Conservation (phyloP, 129 eudicot genomes). For the Artemisia annua region DNA sequence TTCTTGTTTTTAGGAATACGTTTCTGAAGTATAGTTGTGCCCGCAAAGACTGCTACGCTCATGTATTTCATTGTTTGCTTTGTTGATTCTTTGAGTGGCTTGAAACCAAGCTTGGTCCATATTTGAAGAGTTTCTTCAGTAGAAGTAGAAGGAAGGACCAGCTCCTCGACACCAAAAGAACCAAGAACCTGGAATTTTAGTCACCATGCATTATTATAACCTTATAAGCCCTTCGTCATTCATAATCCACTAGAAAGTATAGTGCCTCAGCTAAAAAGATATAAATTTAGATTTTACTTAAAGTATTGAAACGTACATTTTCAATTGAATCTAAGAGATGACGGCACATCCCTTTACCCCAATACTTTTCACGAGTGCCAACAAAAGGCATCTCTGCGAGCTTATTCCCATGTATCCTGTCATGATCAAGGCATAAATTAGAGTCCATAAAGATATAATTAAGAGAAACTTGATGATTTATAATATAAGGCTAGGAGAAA, state of each 20-base stretch:
- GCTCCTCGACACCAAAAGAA: slow-evolving; percentile 41
- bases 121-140: slow-evolving; percentile 27
- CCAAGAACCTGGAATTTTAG: slow-evolving; percentile 35
- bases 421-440: not conserved
- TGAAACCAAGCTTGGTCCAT: slow-evolving; percentile 47
- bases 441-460: no score
- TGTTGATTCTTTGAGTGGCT: slow-evolving; percentile 36
- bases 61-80: slow-evolving; percentile 24
- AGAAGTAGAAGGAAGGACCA: slow-evolving; percentile 38
- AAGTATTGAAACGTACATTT: slow-evolving; percentile 43
- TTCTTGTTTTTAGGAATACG: slow-evolving; percentile 17
- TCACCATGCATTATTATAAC: not conserved
- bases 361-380: slow-evolving; percentile 56
- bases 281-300: not conserved
- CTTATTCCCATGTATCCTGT: slow-evolving; percentile 63
- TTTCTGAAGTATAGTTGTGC: slow-evolving; percentile 41
- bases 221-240: not conserved
- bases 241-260: not conserved
- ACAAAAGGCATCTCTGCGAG: slow-evolving; percentile 87
- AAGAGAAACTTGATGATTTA: not conserved
- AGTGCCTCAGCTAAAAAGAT: not conserved
- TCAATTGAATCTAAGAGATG: slow-evolving; percentile 76
- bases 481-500: not conserved
- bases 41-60: slow-evolving; percentile 35
- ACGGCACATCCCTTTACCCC: slow-evolving; percentile 78